These are phyloP conservation scores for Mucor circinelloides DNA, from an alignment of 371 early-diverging fungal genomes.

Conservation along the genomic window DNA sequence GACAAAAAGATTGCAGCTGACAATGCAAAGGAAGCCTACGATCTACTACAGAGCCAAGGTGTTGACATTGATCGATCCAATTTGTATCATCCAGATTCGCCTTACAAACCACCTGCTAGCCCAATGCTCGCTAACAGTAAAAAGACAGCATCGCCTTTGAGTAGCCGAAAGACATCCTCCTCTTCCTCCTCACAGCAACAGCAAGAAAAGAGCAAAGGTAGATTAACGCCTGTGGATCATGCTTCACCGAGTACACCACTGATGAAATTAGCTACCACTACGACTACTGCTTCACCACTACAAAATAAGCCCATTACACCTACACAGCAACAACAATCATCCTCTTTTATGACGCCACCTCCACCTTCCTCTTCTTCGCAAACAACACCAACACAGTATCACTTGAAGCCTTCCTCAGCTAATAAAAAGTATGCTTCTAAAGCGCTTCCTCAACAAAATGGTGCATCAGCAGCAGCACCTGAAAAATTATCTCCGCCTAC, in stretches of 20 bases:
- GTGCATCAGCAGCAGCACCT: neutral
- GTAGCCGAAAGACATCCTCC: neutral
- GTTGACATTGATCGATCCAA: conserved; percentile 6
- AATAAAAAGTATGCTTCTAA: conserved; percentile 7
- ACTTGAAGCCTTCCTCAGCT: conserved; percentile 12
- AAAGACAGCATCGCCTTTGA: neutral
- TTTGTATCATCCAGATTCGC: conserved; percentile 5
- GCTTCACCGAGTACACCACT: neutral
- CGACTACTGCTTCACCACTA: neutral
- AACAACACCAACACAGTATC: neutral
- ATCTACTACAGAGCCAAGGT: conserved; percentile 4
- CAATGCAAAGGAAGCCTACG: conserved; percentile 21
- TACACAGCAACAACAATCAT: neutral
- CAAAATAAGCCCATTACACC: neutral
- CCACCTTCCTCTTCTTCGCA: neutral
- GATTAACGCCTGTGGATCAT: neutral
- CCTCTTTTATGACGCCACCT: neutral
- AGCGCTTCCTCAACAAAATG: neutral
- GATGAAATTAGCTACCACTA: neutral
- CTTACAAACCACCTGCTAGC: conserved; percentile 2
- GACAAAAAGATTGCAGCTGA: conserved; percentile 12
- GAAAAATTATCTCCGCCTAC: neutral
- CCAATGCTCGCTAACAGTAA: neutral
- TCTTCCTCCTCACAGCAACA: neutral
- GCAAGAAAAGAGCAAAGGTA: neutral